Conservation (phyloP, 768 basidiomycete genomes). For the Lactarius quietus region DNA sequence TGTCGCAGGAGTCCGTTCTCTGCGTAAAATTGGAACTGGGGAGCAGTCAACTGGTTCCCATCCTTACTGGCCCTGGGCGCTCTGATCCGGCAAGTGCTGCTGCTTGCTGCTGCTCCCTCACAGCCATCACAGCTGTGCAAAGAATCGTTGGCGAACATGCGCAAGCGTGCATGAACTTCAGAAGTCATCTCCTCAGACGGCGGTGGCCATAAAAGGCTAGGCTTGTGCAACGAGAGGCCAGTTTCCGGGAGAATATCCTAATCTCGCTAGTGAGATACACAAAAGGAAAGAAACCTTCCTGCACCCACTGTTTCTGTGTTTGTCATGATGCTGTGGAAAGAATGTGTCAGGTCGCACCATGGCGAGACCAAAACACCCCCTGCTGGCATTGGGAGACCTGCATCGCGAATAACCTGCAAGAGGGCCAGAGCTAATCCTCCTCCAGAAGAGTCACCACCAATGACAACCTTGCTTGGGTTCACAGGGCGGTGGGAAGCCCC, state of each 20-base stretch:
- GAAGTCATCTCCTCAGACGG: constrained; percentile 62
- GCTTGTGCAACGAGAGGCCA: constrained; percentile 75
- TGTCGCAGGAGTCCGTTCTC: constrained; percentile 72
- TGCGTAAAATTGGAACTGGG: constrained; percentile 68
- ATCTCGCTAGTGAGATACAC: background rate
- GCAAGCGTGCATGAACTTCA: constrained; percentile 54
- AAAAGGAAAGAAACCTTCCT: background rate
- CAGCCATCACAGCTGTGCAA: constrained; percentile 35
- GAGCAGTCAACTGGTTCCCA: background rate
- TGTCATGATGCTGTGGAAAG: constrained; percentile 79
- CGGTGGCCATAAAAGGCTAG: constrained; percentile 72
- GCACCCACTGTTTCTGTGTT: constrained; percentile 75
- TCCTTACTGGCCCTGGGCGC: background rate
- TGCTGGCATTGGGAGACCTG: constrained; percentile 74
- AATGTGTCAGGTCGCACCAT: constrained; percentile 90
- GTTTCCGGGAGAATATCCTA: constrained; percentile 76
- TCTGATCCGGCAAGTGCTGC: background rate
- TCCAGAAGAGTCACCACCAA: constrained; percentile 91
- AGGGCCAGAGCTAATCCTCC: constrained; percentile 82
- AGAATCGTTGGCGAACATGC: constrained; percentile 55
- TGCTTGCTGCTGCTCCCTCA: background rate
- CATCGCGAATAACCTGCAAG: constrained; percentile 83
- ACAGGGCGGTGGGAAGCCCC: constrained; percentile 74
- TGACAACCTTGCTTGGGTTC: constrained; percentile 72
- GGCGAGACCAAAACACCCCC: constrained; percentile 89